Base-by-base conservation (phyloP, 208 protist species). In the Crithidia bombi region DNA sequence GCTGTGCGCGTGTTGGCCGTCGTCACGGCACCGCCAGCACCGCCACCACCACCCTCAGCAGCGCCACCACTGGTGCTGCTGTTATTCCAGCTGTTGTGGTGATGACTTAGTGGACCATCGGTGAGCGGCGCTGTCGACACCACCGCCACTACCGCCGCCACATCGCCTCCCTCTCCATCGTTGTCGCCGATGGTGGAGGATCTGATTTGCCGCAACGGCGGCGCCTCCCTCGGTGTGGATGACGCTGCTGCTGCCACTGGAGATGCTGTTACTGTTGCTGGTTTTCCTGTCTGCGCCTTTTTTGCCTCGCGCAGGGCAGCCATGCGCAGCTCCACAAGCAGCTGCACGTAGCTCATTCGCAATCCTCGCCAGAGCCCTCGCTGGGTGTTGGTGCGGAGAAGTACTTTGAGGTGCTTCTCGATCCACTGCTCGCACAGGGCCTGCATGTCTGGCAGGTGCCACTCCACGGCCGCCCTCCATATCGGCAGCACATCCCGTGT, bases 371-470 rank as follows among this genome's bases (percentile, higher is more conserved):
- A 74, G 28, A 74, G 49, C 0, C 69, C 69, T 3, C 55, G 69
- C 28, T 36, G 30, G 0, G 69, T 68, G 41, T 55, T 43, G 30
- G 38, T 52, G 3, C 69, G 69, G 51, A 74, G 33, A 46, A 74
- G 46, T 0, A 30, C 11, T 15, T 35, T 61, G 17, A 74, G 39
- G 55, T 74, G 59, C 21, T 62, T 54, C 36, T 44, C 41, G 11
- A 74, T 67, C 69, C 69, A 74, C 41, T 64, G 47, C 32, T 74
- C 69, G 28, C 69, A 74, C 33, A 74, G 28, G 30, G n/a, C 19
- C 51, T 67, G 69, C 59, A 74, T 55, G 46, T 67, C 69, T 4
- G 25, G 50, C 51, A 74, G 47, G 1, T 17, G 56, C 69, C 69
- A 74, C 43, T 52, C 39, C 59, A 63, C 58, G 15, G 69, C 69